Conservation (phyloP, 495 filamentous ascomycete species). For the Venustampulla echinocandica region DNA sequence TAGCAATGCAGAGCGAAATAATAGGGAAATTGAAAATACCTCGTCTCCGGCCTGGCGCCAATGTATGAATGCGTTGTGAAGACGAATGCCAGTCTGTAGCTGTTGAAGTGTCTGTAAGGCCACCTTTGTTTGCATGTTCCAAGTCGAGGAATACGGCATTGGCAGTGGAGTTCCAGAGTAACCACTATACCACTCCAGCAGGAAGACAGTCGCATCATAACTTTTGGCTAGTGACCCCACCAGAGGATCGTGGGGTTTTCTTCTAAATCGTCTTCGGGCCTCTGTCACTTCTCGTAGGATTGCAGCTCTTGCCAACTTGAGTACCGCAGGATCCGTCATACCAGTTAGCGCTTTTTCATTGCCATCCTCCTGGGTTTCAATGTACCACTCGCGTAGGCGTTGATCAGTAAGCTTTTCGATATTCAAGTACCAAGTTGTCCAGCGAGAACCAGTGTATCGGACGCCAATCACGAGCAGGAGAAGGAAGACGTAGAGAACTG, state of each 20-base stretch:
- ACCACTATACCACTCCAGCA: conserved; percentile 51
- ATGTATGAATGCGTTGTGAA: conserved; percentile 56
- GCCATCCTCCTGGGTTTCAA: conserved; percentile 31
- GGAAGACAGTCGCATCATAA: conserved; percentile 49
- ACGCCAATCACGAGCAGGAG: conserved; percentile 32
- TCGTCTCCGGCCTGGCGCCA: conserved; percentile 51
- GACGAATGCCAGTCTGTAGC: conserved; percentile 47
- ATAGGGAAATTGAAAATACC: not conserved
- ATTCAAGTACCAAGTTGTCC: conserved; percentile 43
- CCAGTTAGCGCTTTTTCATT: conserved; percentile 19
- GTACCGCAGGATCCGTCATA: conserved; percentile 13
- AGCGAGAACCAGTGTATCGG: conserved; percentile 34
- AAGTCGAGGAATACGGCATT: conserved; percentile 50
- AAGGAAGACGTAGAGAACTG: conserved; percentile 37
- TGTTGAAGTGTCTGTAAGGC: conserved; percentile 44
- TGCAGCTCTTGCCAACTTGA: conserved; percentile 31
- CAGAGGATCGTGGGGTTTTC: conserved; percentile 31
- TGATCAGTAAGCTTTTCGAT: conserved; percentile 36
- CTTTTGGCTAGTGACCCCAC: conserved; percentile 36
- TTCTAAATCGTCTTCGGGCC: not conserved
- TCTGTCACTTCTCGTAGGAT: not conserved
- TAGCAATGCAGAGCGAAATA: not conserved
- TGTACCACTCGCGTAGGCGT: conserved; percentile 42
- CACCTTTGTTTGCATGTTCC: conserved; percentile 52
- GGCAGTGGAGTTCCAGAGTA: conserved; percentile 42